A percentile compares a stretch with the other conserved stretches of the same genome.
Evolutionary conservation across 2,329 filamentous ascomycete species (phyloP).

Genomic region (Rosellinia necatrix): DNA sequence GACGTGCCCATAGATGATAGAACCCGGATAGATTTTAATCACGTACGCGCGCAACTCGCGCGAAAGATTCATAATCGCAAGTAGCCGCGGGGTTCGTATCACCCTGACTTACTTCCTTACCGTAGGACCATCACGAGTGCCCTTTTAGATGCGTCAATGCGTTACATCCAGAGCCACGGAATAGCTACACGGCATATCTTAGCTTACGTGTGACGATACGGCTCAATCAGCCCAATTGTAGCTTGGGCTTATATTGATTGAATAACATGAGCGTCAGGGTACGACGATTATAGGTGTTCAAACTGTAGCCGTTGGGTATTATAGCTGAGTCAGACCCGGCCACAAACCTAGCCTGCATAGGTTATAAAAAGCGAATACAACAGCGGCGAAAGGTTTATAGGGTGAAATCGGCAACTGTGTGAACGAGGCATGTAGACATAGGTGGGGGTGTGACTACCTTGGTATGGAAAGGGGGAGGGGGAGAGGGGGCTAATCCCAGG

Average conservation of each 20-base stretch:
- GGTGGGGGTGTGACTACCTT: too few species aligned
- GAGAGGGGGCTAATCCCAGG: too few species aligned
- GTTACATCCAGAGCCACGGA: not conserved
- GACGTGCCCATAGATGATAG: not conserved
- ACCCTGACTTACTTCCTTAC: not conserved
- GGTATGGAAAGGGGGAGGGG: too few species aligned
- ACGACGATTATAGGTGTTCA: not conserved
- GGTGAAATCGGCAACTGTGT: too few species aligned
- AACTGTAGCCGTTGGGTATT: too few species aligned
- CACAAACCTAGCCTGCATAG: not conserved
- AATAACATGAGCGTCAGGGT: not conserved
- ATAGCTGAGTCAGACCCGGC: conserved; percentile 11
- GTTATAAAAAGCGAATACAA: too few species aligned
- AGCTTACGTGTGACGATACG: conserved; percentile 15
- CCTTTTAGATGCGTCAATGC: not conserved
- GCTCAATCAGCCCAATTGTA: not conserved
- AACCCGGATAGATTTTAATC: not conserved
- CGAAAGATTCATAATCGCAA: not conserved
- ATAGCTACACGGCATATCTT: not conserved
- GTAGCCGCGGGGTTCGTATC: not conserved
- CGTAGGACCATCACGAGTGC: not conserved
- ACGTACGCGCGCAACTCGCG: not conserved
- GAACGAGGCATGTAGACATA: too few species aligned
- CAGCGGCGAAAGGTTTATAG: too few species aligned
- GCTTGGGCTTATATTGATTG: not conserved